Conservation (phyloP, 2,329 filamentous ascomycete genomes). For the Sporothrix brunneoviolacea region DNA sequence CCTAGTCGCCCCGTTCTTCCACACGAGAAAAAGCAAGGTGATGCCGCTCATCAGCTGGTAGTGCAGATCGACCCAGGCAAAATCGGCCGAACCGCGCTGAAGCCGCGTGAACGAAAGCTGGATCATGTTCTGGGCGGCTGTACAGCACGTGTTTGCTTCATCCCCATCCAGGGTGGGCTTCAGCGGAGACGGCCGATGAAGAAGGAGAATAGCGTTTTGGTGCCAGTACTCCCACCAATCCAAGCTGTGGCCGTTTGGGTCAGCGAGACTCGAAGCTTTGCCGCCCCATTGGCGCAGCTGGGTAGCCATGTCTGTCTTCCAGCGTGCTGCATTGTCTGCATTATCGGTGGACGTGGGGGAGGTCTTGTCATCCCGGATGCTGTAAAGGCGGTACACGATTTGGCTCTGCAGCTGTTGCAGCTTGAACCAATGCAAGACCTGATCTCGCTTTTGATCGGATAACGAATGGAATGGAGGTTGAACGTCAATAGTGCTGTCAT, state of each 20-base stretch:
- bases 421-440: constrained; percentile 21
- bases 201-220: constrained; percentile 20
- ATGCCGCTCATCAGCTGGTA: constrained; percentile 23
- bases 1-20: constrained; percentile 9
- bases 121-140: constrained; percentile 19
- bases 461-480: constrained; percentile 11
- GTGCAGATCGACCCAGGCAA: constrained; percentile 22
- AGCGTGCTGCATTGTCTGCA: not conserved
- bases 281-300: not conserved
- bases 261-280: constrained; percentile 3
- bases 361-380: not conserved
- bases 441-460: constrained; percentile 4
- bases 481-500: constrained; percentile 21
- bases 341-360: not conserved
- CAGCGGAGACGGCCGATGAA: constrained; percentile 18
- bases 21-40: constrained; percentile 20
- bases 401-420: constrained; percentile 20
- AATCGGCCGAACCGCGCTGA: constrained; percentile 15
- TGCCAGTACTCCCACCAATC: constrained; percentile 21
- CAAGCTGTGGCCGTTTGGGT: constrained; percentile 4
- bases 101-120: constrained; percentile 19
- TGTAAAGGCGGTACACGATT: constrained; percentile 15
- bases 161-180: constrained; percentile 10
- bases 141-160: constrained; percentile 16
- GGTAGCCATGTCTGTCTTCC: constrained; percentile 10